These are phyloP conservation scores for Furcasterigmium sp. DNA, from an alignment of 2,329 filamentous ascomycete species.

Conservation along the genomic window DNA sequence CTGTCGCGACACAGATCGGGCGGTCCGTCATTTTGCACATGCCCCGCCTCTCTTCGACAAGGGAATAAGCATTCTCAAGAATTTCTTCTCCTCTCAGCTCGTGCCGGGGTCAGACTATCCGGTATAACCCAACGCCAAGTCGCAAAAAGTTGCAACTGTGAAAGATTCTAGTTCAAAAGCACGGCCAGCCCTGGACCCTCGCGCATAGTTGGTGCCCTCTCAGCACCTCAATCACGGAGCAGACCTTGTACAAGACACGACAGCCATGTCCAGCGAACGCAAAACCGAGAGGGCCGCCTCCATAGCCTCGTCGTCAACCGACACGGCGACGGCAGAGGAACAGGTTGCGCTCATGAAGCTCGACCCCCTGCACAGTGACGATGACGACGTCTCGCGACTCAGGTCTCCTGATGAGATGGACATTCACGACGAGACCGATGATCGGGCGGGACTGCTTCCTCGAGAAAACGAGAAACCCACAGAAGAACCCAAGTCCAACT, in stretches of 20 bases:
- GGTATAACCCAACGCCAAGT: too few relatives aligned
- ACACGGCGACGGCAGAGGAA: conserved; percentile 23
- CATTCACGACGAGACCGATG: conserved; percentile 33
- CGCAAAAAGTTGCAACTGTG: too few relatives aligned
- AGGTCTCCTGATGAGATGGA: conserved; percentile 28
- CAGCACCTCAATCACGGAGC: too few relatives aligned
- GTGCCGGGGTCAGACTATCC: too few relatives aligned
- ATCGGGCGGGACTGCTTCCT: conserved; percentile 23
- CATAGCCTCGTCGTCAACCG: conserved; percentile 28
- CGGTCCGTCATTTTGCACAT: too few relatives aligned
- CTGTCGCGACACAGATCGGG: too few relatives aligned
- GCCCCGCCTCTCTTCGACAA: not conserved
- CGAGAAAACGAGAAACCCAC: conserved; percentile 22
- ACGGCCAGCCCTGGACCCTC: too few relatives aligned
- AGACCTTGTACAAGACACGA: too few relatives aligned
- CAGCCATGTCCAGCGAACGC: conserved; percentile 19
- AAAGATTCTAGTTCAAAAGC: too few relatives aligned
- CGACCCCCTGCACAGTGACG: conserved; percentile 23
- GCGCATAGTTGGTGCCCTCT: too few relatives aligned
- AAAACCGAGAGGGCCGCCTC: conserved; percentile 20
- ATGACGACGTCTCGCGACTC: conserved; percentile 16
- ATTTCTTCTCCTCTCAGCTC: too few relatives aligned
- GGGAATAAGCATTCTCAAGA: too few relatives aligned
- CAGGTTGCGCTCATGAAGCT: conserved; percentile 23
- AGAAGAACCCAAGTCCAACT: conserved; percentile 26